Conservation (phyloP, 257 asterid genomes). For the Linaria vulgaris region DNA sequence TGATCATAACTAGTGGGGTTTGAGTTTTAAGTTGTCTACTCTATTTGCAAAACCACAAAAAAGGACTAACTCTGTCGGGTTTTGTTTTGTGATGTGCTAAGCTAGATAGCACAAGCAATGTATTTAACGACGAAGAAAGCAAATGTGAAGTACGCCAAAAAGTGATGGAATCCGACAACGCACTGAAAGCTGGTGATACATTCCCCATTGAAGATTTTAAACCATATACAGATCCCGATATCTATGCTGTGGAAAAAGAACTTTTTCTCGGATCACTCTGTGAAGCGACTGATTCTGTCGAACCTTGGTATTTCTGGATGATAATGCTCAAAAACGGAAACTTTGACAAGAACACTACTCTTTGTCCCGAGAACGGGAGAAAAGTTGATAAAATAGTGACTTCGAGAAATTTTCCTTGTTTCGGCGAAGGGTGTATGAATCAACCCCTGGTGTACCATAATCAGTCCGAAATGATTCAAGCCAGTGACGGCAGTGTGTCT, state of each 20-base stretch:
- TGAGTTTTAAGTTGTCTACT: too few relatives aligned
- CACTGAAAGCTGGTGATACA: conserved; percentile 54
- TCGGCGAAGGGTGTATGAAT: conserved; percentile 87
- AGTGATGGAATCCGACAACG: conserved; percentile 70
- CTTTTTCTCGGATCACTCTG: conserved; percentile 71
- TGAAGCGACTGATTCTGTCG: conserved; percentile 40
- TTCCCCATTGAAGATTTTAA: conserved; percentile 45
- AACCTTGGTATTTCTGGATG: conserved; percentile 80
- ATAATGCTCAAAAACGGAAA: conserved; percentile 85
- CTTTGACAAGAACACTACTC: conserved; percentile 70
- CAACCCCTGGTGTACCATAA: conserved; percentile 77
- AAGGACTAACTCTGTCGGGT: neutral
- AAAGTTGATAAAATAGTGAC: conserved; percentile 67
- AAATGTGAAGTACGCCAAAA: conserved; percentile 52
- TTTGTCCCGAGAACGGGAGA: conserved; percentile 81
- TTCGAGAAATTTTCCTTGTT: conserved; percentile 69
- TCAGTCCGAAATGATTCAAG: conserved; percentile 38
- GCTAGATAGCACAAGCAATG: conserved; percentile 31
- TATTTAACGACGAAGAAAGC: conserved; percentile 24
- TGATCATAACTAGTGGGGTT: too few relatives aligned
- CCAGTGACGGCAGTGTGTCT: conserved; percentile 29
- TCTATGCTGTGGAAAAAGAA: conserved; percentile 75
- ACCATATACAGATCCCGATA: conserved; percentile 56
- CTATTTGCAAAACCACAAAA: neutral
- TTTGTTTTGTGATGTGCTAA: conserved; percentile 29